Evolutionary conservation across 2,329 filamentous ascomycete genomes (phyloP).

Genomic region (Fusarium sp.): DNA sequence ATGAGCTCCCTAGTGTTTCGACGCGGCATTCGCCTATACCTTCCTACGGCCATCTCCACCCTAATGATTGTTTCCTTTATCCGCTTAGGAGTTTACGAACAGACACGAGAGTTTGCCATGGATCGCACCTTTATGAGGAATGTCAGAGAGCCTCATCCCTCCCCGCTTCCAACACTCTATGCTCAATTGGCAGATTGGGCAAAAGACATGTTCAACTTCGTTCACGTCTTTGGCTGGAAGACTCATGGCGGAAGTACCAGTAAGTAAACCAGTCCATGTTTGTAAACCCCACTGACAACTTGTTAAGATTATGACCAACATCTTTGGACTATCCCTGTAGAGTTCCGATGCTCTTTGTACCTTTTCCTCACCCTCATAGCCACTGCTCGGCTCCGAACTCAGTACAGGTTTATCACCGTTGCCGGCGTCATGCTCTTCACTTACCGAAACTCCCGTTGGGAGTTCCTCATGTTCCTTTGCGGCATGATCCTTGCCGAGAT

Average conservation of each 20-base stretch:
- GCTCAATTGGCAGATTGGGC: slow-evolving; percentile 63
- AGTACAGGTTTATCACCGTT: slow-evolving; percentile 60
- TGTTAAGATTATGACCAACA: slow-evolving; percentile 65
- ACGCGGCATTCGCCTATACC: slow-evolving; percentile 64
- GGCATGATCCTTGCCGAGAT: slow-evolving; percentile 69
- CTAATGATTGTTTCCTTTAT: slow-evolving; percentile 61
- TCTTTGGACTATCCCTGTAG: slow-evolving; percentile 73
- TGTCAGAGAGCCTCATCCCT: slow-evolving; percentile 63
- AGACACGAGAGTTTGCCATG: slow-evolving; percentile 61
- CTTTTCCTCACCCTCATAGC: slow-evolving; percentile 68
- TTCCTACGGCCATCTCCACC: slow-evolving; percentile 65
- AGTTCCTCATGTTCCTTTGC: slow-evolving; percentile 67
- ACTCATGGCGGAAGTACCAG: slow-evolving; percentile 61
- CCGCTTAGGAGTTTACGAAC: slow-evolving; percentile 62
- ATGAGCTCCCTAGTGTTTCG: slow-evolving; percentile 66
- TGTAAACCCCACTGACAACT: neutral
- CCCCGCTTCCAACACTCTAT: slow-evolving; percentile 53
- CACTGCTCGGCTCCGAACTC: slow-evolving; percentile 60
- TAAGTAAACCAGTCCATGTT: slow-evolving; percentile 41
- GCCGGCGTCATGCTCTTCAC: slow-evolving; percentile 58
- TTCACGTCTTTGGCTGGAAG: slow-evolving; percentile 66
- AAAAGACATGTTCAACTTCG: slow-evolving; percentile 62
- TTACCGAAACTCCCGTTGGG: slow-evolving; percentile 65
- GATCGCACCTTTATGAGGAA: slow-evolving; percentile 61
- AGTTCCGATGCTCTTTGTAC: slow-evolving; percentile 70